Percentiles rank a stretch among this genome's conserved stretches.
Evolutionary conservation across 106 monocot species (phyloP).

Genomic region (Chionographis japonica): DNA sequence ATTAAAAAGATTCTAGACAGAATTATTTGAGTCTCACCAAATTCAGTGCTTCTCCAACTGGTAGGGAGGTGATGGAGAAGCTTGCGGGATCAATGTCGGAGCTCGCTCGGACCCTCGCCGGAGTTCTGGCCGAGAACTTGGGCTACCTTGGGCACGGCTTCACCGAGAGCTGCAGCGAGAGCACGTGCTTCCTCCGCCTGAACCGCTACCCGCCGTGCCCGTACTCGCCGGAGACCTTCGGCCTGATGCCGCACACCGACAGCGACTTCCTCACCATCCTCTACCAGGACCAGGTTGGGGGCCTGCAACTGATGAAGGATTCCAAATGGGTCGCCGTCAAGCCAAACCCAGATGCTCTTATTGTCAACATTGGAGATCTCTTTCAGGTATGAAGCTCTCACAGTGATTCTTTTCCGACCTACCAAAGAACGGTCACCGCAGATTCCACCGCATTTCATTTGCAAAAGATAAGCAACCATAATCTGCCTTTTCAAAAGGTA

Average conservation of each 20-base stretch:
- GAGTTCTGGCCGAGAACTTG: conserved; percentile 53
- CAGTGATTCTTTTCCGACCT: too few relatives aligned
- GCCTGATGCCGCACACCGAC: conserved; percentile 83
- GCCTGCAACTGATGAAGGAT: conserved; percentile 78
- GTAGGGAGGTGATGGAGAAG: conserved; percentile 59
- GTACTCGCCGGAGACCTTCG: conserved; percentile 42
- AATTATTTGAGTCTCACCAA: neutral
- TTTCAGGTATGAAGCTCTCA: conserved; percentile 51
- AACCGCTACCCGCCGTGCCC: conserved; percentile 86
- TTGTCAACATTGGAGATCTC: conserved; percentile 93
- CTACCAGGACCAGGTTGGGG: conserved; percentile 77
- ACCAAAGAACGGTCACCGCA: too few relatives aligned
- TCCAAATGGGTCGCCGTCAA: conserved; percentile 66
- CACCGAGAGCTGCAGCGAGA: conserved; percentile 44
- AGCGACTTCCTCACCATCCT: conserved; percentile 92
- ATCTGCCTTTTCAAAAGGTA: too few relatives aligned
- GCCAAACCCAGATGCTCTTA: conserved; percentile 73
- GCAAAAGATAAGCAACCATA: too few relatives aligned
- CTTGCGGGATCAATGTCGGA: conserved; percentile 42
- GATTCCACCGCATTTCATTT: too few relatives aligned
- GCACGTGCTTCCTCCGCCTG: conserved; percentile 76
- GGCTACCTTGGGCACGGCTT: conserved; percentile 20
- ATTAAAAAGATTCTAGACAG: neutral
- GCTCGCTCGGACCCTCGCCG: conserved; percentile 32
- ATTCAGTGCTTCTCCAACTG: neutral